Base-by-base conservation (phyloP, 352 stramenopile genomes). In the Phytophthora constricta region DNA sequence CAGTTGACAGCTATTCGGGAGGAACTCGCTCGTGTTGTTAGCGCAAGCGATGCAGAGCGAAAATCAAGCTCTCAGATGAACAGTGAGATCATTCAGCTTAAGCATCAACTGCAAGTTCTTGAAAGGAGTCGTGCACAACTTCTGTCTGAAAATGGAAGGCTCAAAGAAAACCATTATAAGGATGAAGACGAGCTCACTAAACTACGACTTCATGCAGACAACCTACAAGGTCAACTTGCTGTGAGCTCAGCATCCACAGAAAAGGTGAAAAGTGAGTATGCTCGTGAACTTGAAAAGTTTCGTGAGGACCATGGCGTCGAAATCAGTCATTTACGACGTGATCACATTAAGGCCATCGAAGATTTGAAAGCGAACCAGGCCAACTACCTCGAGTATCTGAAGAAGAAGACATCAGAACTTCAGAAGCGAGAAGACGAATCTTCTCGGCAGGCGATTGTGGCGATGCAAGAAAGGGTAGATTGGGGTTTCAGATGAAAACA, bases 41-140 rank as follows among this genome's bases (percentile, higher is more conserved):
- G 68, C n/a, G 48, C 56, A 0, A 75, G 51, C 13, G 74, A 86
- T 1, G 70, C 68, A 2, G 79, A 94, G 37, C 74, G 69, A 2
- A 62, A 61, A 13, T 53, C 63, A 0, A 70, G 55, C 13, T 59
- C 63, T 1, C 70, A 87, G 23, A 62, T 87, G 11, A 79, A 76
- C 10, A 75, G 58, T 16, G 80, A 92, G 20, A 53, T 92, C n/a
- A 77, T 78, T 27, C 65, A 79, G 31, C 78, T 91, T 16, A 90
- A 90, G 31, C 63, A 82, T 23, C 74, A 91, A 49, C 58, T 89
- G 0, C 68, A 80, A 28, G 72, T 43, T 2, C 59, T 80, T 3
- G 77, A 90, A 23, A 90, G 82, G 56, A 76, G 56, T 39, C 78
- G 82, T 23, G 61, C 50, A 7, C 55, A 79, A 31, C 53, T 89